Evolutionary conservation across 169 alveolate genomes (phyloP).

Genomic region (Plasmodium fragile): DNA sequence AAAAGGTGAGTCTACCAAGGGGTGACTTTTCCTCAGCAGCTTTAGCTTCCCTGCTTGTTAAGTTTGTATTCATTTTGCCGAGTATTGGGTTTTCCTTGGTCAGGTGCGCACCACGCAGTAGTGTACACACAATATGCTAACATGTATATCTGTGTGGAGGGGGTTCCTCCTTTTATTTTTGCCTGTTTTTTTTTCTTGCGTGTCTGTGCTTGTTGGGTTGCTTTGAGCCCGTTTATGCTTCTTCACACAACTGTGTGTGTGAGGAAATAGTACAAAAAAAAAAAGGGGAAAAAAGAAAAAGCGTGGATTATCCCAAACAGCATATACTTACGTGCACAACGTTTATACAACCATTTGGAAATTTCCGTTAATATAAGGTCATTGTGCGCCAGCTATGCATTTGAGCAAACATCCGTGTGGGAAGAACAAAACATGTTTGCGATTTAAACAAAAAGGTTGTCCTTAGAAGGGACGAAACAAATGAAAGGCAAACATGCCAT

Average conservation of each 20-base stretch:
- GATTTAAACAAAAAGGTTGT: constrained; percentile 27
- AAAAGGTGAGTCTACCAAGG: neutral
- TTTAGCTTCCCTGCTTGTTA: neutral
- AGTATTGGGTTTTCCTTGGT: neutral
- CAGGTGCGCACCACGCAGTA: neutral
- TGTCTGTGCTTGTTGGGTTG: neutral
- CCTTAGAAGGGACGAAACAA: constrained; percentile 4
- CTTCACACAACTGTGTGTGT: neutral
- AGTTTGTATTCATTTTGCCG: neutral
- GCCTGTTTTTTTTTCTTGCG: neutral
- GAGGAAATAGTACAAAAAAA: neutral
- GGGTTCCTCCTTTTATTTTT: neutral
- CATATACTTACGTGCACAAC: neutral
- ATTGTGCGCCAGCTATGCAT: neutral
- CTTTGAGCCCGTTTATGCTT: neutral
- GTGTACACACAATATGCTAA: neutral
- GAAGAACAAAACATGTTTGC: constrained; percentile 23
- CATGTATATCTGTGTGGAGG: constrained; percentile 3
- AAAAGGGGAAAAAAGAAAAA: neutral
- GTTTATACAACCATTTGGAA: neutral
- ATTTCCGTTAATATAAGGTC: neutral
- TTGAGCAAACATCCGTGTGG: neutral
- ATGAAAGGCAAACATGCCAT: neutral
- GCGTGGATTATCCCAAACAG: neutral
- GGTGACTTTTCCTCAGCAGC: neutral